Evolutionary conservation across 2,329 filamentous ascomycete species (phyloP), one percentile per base, ranked within the genome.

Genomic region (Teratosphaeria destructans): DNA sequence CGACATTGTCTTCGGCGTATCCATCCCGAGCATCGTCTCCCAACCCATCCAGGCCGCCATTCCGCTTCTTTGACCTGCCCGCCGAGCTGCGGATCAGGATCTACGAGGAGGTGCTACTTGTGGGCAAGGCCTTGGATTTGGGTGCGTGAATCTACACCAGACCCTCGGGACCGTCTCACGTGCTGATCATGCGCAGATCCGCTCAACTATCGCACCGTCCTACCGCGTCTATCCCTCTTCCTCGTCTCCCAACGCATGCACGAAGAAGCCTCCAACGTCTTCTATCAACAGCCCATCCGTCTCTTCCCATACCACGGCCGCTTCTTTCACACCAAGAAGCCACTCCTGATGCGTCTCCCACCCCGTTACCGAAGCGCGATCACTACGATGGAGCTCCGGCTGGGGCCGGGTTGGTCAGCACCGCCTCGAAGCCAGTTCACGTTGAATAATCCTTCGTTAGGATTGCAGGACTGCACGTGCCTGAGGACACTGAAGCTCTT

Each of bases 301-400:
- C 71, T 91, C 39, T 90, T 90, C 66, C 77, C 86, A 14, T 84
- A 81, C 3, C 77, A 81, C 5, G 84, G 84, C 53, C 79, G 81
- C 47, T 85, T 86, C 73, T 88, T 88, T 76, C 87, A 89, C 74
- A 85, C 84, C 34, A 89, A 89, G 74, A 83, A 83, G 65, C 88
- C 88, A 1, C 77, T 92, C 0, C 77, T 92, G 32, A 81, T 85
- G 5, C 84, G 87, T 19, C 73, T 92, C 58, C 83, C 84, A 23
- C 73, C 81, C 0, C 76, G 75, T 34, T 85, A 88, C 70, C 82
- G 86, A 37, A 75, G 76, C 16, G 79, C 75, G 54, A 78, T 92
- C 53, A 85, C 80, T 0, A 81, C 81, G 0, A 74, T 92, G 2
- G 85, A 92, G 72, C 73, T 92, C 57, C 82, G 88, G 2, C 77